Evolutionary conservation across 1,139 yeast genomes (phyloP).

Genomic region (Debaryomyces coudertii): DNA sequence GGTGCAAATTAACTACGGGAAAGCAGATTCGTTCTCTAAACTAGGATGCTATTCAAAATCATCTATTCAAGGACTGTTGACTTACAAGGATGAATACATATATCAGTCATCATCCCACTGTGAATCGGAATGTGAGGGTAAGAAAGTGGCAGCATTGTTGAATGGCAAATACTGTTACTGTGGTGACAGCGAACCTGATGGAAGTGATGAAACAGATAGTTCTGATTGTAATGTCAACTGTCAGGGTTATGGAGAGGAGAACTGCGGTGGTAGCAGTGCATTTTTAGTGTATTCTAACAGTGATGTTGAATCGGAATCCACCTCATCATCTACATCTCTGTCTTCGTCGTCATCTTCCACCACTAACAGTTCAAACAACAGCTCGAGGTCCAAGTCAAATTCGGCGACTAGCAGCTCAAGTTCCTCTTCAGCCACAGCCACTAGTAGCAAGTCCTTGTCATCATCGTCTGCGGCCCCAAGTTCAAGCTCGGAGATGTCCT

Average conservation of each 20-base stretch:
- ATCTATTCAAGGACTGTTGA: conserved; percentile 25
- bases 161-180: conserved; percentile 64
- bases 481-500: too few species aligned
- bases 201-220: conserved; percentile 30
- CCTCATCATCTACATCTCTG: conserved; percentile 16
- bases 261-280: conserved; percentile 64
- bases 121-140: conserved; percentile 45
- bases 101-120: conserved; percentile 60
- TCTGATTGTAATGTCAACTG: conserved; percentile 54
- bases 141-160: conserved; percentile 54
- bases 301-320: conserved; percentile 23
- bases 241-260: conserved; percentile 57
- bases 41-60: conserved; percentile 40
- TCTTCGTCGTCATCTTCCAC: conserved; percentile 14
- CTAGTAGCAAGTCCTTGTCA: conserved; percentile 10
- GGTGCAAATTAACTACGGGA: conserved; percentile 1
- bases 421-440: conserved; percentile 2
- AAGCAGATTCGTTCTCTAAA: conserved; percentile 23
- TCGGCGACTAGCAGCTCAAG: background rate
- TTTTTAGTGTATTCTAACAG: conserved; percentile 50
- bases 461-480: conserved; percentile 4
- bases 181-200: conserved; percentile 49
- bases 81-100: conserved; percentile 34
- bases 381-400: conserved; percentile 8
- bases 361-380: conserved; percentile 13